Conservation (phyloP, 352 stramenopile genomes). For the Phytopythium ostracodes region DNA sequence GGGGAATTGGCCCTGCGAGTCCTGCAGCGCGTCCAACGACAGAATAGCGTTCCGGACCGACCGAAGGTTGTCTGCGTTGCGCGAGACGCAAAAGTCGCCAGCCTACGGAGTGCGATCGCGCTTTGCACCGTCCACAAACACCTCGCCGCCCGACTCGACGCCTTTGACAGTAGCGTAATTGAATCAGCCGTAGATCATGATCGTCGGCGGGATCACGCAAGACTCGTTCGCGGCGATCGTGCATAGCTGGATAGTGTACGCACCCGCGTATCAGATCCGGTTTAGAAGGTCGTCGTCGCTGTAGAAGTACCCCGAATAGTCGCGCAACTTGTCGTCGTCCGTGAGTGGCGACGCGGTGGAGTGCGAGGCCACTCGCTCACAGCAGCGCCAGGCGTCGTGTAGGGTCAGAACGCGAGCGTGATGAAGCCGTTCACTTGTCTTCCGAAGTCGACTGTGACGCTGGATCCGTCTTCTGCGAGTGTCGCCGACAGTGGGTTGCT, state of each 20-base stretch:
- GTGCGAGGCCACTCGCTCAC: constrained; percentile 24
- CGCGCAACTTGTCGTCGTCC: constrained; percentile 18
- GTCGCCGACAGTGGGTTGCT: constrained; percentile 13
- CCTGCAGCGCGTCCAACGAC: constrained; percentile 27
- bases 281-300: constrained; percentile 36
- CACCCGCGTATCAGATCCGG: constrained; percentile 34
- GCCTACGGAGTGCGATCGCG: constrained; percentile 33
- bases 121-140: constrained; percentile 33
- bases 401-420: constrained; percentile 27
- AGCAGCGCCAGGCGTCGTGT: constrained; percentile 26
- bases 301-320: constrained; percentile 39
- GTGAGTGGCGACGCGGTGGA: constrained; percentile 27
- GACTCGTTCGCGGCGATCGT: constrained; percentile 31
- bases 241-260: constrained; percentile 36
- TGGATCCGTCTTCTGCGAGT: constrained; percentile 23
- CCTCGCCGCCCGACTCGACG: constrained; percentile 20
- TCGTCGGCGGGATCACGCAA: constrained; percentile 20
- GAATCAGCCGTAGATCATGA: constrained; percentile 29
- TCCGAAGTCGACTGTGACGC: constrained; percentile 35
- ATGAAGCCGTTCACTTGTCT: constrained; percentile 24
- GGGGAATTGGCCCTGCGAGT: constrained; percentile 23
- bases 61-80: constrained; percentile 31
- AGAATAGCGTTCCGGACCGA: constrained; percentile 22
- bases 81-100: constrained; percentile 24
- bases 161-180: constrained; percentile 30